A percentile compares a stretch with the other conserved stretches of the same genome.
Evolutionary conservation across 2,329 filamentous ascomycete species (phyloP).

Genomic region (Nannizziopsis arthrosporioides): DNA sequence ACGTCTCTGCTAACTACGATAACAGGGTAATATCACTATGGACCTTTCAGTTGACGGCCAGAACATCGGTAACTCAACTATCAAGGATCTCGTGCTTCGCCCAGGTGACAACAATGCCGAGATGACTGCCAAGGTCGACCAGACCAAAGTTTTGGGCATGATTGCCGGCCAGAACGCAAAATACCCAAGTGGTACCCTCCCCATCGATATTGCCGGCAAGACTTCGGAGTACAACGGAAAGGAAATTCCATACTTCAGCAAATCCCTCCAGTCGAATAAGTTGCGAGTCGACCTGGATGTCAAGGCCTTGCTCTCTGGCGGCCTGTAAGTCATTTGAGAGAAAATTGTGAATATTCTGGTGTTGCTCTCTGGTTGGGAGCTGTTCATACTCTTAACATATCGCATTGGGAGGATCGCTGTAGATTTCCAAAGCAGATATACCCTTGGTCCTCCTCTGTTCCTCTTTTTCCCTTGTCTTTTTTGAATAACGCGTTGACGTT

Average conservation of each 20-base stretch:
- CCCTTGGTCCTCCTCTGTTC: background rate
- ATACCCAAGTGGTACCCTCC: conserved; percentile 40
- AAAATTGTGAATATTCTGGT: background rate
- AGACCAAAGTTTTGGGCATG: conserved; percentile 26
- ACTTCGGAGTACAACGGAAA: conserved; percentile 39
- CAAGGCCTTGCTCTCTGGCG: conserved; percentile 18
- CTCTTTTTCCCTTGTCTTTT: conserved; percentile 2
- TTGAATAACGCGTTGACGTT: background rate
- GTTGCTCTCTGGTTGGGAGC: too few relatives aligned
- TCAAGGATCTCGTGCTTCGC: conserved; percentile 41
- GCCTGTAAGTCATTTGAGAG: background rate
- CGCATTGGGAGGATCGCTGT: too few relatives aligned
- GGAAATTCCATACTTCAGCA: conserved; percentile 43
- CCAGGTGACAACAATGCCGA: conserved; percentile 45
- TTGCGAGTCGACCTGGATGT: conserved; percentile 39
- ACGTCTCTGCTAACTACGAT: background rate
- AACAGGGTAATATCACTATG: conserved; percentile 45
- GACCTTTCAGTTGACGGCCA: conserved; percentile 39
- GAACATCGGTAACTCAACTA: conserved; percentile 39
- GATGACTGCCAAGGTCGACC: conserved; percentile 41
- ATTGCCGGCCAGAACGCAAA: conserved; percentile 20
- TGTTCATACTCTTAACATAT: background rate
- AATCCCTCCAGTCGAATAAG: conserved; percentile 38
- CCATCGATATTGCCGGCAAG: conserved; percentile 41
- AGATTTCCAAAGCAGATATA: too few relatives aligned